Percentiles rank a stretch among this genome's conserved stretches.
phyloP scores from a whole-genome alignment of 2,329 filamentous ascomycete species.

The Neocucurbitaria cava region DNA sequence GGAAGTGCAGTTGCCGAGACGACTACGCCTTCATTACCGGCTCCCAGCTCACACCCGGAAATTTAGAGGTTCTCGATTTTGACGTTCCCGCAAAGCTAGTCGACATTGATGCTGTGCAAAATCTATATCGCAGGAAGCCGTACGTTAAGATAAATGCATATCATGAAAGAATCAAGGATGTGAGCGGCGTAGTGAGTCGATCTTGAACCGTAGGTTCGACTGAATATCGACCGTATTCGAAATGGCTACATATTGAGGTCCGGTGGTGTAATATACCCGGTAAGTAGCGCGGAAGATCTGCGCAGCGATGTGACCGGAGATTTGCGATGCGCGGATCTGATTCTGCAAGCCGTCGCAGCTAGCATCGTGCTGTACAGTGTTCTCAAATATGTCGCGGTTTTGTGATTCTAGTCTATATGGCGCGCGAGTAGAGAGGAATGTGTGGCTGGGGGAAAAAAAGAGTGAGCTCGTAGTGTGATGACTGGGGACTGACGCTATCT shows the following conservation, averaged over 20 bases:
- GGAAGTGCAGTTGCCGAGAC: slow-evolving; percentile 20
- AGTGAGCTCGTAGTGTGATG: no score
- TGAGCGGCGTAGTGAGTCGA: not conserved
- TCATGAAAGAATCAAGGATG: not conserved
- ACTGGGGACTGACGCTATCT: no score
- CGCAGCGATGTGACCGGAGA: not conserved
- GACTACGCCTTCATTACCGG: not conserved
- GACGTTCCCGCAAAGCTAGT: not conserved
- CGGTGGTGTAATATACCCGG: slow-evolving; percentile 5
- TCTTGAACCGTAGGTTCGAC: not conserved
- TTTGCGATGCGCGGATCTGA: not conserved
- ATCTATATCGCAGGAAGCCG: not conserved
- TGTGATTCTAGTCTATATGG: no score
- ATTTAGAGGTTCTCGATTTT: not conserved
- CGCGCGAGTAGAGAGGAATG: no score
- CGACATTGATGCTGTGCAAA: not conserved
- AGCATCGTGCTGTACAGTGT: not conserved
- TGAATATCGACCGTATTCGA: slow-evolving; percentile 10
- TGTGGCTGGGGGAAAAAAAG: no score
- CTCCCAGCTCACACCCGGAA: not conserved
- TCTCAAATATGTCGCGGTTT: no score
- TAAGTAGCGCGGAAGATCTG: not conserved
- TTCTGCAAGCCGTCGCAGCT: not conserved
- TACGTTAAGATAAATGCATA: not conserved
- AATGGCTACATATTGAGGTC: slow-evolving; percentile 5